phyloP scores from a whole-genome alignment of 306 rosid species.

The cucumber (Cucumis sativus) region Cucumber_9930_V3 NC_026661.2:13050001-13050500 shows the following conservation, averaged over 20 bases:
- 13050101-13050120: not conserved
- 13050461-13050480: constrained; percentile 78
- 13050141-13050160: too few relatives aligned
- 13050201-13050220: too few relatives aligned
- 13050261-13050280: not conserved
- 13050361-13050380: constrained; percentile 60
- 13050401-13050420: constrained; percentile 78
- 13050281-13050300: not conserved
- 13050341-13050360: constrained; percentile 93
- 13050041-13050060: constrained; percentile 74
- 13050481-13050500: constrained; percentile 62
- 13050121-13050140: too few relatives aligned
- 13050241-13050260: not conserved
- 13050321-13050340: not conserved
- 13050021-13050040: constrained; percentile 79
- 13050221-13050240: not conserved
- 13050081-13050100: not conserved
- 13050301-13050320: not conserved
- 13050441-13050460: constrained; percentile 74
- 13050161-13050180: too few relatives aligned
- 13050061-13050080: constrained; percentile 39
- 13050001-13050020: constrained; percentile 92
- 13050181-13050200: too few relatives aligned
- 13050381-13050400: constrained; percentile 88
- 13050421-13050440: constrained; percentile 90